These are phyloP conservation scores for Diaporthe australafricana DNA, from an alignment of 2,329 filamentous ascomycete genomes.

Conservation along the genomic window DNA sequence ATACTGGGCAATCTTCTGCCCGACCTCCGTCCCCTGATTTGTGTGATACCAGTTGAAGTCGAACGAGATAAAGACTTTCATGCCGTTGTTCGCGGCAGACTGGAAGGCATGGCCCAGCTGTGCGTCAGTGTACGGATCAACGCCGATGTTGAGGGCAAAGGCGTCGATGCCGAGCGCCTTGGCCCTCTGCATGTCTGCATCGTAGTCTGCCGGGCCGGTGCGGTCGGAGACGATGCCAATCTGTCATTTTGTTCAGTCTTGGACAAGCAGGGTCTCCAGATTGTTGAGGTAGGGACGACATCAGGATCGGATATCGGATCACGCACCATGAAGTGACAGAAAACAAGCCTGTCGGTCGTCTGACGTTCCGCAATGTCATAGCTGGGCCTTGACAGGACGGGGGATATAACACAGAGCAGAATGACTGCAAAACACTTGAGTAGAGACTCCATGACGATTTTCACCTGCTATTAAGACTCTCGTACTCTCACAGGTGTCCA, in stretches of 20 bases:
- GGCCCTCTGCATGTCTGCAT: conserved; percentile 46
- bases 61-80: conserved; percentile 69
- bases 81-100: conserved; percentile 57
- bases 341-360: conserved; percentile 47
- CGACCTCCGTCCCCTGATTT: conserved; percentile 52
- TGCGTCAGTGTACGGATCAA: conserved; percentile 55
- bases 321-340: conserved; percentile 54
- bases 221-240: conserved; percentile 58
- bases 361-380: background rate
- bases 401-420: background rate
- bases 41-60: conserved; percentile 61
- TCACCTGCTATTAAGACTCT: background rate
- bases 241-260: conserved; percentile 36
- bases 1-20: conserved; percentile 59
- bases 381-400: background rate
- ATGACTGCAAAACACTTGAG: background rate
- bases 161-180: conserved; percentile 44
- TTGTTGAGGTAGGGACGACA: too few relatives aligned
- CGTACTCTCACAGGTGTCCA: background rate
- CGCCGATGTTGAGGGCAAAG: conserved; percentile 46
- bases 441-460: background rate
- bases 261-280: background rate
- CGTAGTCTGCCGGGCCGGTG: conserved; percentile 55
- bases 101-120: conserved; percentile 61
- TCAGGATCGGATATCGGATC: background rate